Conservation (phyloP, 2,329 filamentous ascomycete genomes). For the Fusarium chaquense region DNA sequence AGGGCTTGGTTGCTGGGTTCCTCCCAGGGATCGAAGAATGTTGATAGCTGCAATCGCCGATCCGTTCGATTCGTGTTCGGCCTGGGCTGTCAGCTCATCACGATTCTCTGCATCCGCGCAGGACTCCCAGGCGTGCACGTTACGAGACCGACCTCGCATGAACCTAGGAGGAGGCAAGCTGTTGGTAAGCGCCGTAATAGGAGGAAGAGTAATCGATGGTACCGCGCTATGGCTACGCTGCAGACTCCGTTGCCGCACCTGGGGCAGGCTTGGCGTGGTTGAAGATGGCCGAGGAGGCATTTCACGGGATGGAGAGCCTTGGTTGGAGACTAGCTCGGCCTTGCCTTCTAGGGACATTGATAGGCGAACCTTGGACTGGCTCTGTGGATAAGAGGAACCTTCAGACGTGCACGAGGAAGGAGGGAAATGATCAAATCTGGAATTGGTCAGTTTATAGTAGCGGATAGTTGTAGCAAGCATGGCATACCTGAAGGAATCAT, state of each 20-base stretch:
- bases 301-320: slow-evolving; percentile 72
- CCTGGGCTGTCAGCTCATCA: slow-evolving; percentile 83
- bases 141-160: slow-evolving; percentile 80
- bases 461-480: neutral
- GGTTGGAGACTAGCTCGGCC: slow-evolving; percentile 82
- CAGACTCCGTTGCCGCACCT: slow-evolving; percentile 65
- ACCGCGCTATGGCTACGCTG: slow-evolving; percentile 79
- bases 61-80: slow-evolving; percentile 82
- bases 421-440: slow-evolving; percentile 59
- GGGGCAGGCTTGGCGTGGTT: slow-evolving; percentile 61
- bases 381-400: slow-evolving; percentile 54
- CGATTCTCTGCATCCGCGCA: slow-evolving; percentile 85
- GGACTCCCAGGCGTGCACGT: slow-evolving; percentile 91
- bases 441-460: slow-evolving; percentile 20
- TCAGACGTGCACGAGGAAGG: slow-evolving; percentile 58
- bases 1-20: slow-evolving; percentile 65
- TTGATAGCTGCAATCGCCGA: slow-evolving; percentile 86
- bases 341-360: slow-evolving; percentile 90
- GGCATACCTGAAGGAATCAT: slow-evolving; percentile 62
- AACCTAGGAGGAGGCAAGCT: slow-evolving; percentile 68
- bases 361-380: slow-evolving; percentile 72
- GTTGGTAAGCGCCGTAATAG: slow-evolving; percentile 65
- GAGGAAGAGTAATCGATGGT: slow-evolving; percentile 67
- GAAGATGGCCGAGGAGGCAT: slow-evolving; percentile 61
- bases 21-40: slow-evolving; percentile 77